Conservation (phyloP, 257 asterid genomes). For the Solanum lycopersicoides region DNA sequence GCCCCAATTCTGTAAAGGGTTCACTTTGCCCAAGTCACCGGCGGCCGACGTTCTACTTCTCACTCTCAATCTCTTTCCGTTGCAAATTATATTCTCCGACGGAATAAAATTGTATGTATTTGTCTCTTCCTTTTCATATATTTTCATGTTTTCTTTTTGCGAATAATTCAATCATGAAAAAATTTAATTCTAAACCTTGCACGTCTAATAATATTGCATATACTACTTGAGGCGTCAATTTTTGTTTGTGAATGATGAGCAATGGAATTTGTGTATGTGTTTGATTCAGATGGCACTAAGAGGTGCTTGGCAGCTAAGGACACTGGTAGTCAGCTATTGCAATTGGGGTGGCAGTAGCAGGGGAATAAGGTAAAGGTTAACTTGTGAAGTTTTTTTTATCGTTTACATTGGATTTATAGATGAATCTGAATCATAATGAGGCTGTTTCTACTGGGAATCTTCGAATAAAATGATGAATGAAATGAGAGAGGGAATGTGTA, state of each 20-base stretch:
- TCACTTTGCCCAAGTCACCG: not conserved
- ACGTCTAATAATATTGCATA: not conserved
- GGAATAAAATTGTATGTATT: not conserved
- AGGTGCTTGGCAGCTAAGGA: conserved; percentile 88
- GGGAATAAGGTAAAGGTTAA: conserved; percentile 55
- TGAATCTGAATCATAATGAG: not conserved
- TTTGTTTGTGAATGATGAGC: not conserved
- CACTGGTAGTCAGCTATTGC: conserved; percentile 64
- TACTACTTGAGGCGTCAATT: not conserved
- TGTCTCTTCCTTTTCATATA: not conserved
- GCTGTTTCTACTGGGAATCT: not conserved
- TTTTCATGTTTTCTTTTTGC: not conserved
- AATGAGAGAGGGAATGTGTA: not conserved
- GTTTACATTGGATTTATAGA: not conserved
- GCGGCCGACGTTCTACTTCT: not conserved
- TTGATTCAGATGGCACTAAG: conserved; percentile 47
- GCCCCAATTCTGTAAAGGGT: not conserved
- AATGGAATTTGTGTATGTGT: not conserved
- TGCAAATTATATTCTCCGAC: not conserved
- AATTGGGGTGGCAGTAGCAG: conserved; percentile 94
- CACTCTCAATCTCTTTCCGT: not conserved
- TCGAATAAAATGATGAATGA: not conserved
- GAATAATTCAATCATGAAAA: not conserved
- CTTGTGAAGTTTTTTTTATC: not conserved
- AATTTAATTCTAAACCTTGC: not conserved